Percentiles rank a stretch among this genome's conserved stretches.
phyloP scores from a whole-genome alignment of 352 stramenopile species.

The Phytophthora pisi region DNA sequence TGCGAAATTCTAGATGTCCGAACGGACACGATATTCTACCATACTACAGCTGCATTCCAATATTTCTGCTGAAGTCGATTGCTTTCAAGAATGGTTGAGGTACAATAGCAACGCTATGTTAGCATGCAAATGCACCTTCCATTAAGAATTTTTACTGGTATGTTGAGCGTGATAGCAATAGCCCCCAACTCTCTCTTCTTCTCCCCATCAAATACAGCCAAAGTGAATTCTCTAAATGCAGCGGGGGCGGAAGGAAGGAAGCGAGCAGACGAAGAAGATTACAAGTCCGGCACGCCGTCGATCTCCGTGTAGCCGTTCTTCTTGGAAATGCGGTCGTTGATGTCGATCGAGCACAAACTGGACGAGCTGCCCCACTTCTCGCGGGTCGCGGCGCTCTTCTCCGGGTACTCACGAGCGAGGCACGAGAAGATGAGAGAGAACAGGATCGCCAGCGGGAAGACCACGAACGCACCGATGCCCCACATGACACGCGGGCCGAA shows the following conservation, averaged over 20 bases:
- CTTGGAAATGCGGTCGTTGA: constrained; percentile 36
- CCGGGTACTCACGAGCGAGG: constrained; percentile 42
- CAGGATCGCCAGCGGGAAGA: constrained; percentile 55
- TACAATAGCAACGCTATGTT: neutral
- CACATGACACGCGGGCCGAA: constrained; percentile 68
- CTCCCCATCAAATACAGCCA: constrained; percentile 2
- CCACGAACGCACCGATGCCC: constrained; percentile 50
- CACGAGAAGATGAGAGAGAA: constrained; percentile 54
- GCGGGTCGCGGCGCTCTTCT: constrained; percentile 32
- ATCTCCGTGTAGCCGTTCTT: constrained; percentile 35
- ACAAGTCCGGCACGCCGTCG: constrained; percentile 25
- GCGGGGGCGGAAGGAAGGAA: constrained; percentile 10
- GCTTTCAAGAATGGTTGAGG: neutral
- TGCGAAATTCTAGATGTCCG: too few relatives aligned
- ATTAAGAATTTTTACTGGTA: constrained; percentile 12
- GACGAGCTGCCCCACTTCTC: constrained; percentile 39
- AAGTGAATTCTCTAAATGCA: constrained; percentile 19
- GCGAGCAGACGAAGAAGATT: constrained; percentile 11
- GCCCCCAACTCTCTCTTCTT: neutral
- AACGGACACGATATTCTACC: too few relatives aligned
- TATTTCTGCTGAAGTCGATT: too few relatives aligned
- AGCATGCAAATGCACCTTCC: constrained; percentile 31
- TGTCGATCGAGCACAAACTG: constrained; percentile 39
- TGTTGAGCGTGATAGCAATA: neutral
- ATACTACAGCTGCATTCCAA: too few relatives aligned